Percentiles rank a stretch among this genome's conserved stretches.
Conservation (phyloP, 176 grass and related monocot species). For the Sorghum bicolor region DNA sequence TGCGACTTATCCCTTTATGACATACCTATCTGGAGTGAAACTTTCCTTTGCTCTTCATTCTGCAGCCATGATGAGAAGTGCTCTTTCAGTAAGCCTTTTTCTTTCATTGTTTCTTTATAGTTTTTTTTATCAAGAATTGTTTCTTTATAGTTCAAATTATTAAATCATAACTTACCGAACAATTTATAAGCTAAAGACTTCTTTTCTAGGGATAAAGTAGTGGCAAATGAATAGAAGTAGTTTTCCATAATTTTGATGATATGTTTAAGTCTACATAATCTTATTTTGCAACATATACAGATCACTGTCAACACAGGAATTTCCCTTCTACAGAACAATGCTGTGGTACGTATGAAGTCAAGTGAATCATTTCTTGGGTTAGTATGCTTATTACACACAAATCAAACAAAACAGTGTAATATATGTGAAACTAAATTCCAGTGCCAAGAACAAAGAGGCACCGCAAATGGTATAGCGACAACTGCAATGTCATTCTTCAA, state of each 20-base stretch:
- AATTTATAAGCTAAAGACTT: background rate
- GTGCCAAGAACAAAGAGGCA: conserved; percentile 74
- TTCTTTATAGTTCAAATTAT: background rate
- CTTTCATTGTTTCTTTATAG: background rate
- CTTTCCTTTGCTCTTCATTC: conserved; percentile 47
- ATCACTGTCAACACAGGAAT: conserved; percentile 44
- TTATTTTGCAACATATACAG: conserved; percentile 35
- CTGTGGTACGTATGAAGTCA: conserved; percentile 45
- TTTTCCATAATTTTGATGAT: background rate
- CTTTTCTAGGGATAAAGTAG: background rate
- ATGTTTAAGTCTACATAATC: background rate
- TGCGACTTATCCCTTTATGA: conserved; percentile 62
- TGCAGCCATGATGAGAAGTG: conserved; percentile 58
- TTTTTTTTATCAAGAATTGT: no score
- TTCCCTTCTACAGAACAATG: conserved; percentile 16
- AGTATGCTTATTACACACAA: background rate
- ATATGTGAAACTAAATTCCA: conserved; percentile 26
- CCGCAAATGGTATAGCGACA: conserved; percentile 61
- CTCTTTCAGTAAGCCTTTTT: conserved; percentile 40
- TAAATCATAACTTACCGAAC: background rate
- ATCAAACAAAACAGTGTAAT: background rate
- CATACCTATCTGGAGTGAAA: conserved; percentile 39
- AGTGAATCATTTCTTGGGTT: background rate
- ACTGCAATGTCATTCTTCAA: conserved; percentile 74
- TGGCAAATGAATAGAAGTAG: background rate